Conservation (phyloP, 768 basidiomycete species). For the Trametes cingulata region DNA sequence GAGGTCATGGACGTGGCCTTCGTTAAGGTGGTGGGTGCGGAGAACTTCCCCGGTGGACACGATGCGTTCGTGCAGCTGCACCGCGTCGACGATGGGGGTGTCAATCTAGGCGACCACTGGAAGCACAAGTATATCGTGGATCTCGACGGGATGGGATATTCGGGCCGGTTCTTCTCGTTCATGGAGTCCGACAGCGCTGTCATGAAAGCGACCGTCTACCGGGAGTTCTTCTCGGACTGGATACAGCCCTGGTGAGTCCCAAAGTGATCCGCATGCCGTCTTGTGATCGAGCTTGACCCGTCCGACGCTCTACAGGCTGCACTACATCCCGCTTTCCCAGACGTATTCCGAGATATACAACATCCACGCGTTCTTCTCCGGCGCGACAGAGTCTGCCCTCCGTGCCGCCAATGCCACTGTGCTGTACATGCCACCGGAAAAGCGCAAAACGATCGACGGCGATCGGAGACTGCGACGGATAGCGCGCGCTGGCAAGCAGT, state of each 20-base stretch:
- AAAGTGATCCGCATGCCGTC: slow-evolving; percentile 1
- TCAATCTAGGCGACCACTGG: slow-evolving; percentile 87
- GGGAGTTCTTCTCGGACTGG: slow-evolving; percentile 91
- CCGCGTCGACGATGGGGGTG: slow-evolving; percentile 71
- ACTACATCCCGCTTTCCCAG: slow-evolving; percentile 90
- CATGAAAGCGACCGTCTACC: slow-evolving; percentile 88
- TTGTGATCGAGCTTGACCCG: not conserved
- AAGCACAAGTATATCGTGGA: slow-evolving; percentile 89
- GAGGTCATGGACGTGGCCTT: slow-evolving; percentile 90
- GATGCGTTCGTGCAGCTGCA: slow-evolving; percentile 61
- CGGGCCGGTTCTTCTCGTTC: slow-evolving; percentile 83
- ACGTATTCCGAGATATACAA: slow-evolving; percentile 93
- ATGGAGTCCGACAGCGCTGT: slow-evolving; percentile 87
- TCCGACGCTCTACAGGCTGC: slow-evolving; percentile 59
- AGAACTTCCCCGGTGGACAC: slow-evolving; percentile 75
- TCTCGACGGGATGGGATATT: slow-evolving; percentile 95
- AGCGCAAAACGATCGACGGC: slow-evolving; percentile 51
- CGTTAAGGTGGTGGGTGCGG: slow-evolving; percentile 69
- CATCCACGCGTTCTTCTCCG: slow-evolving; percentile 90
- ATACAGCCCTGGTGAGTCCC: slow-evolving; percentile 78
- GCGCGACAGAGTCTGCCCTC: slow-evolving; percentile 64
- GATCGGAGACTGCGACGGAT: slow-evolving; percentile 78
- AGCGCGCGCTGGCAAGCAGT: slow-evolving; percentile 88
- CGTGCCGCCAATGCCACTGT: slow-evolving; percentile 52
- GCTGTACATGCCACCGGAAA: slow-evolving; percentile 35